A percentile compares a stretch with the other conserved stretches of the same genome.
Evolutionary conservation across 1,284 basidiomycete species (phyloP).

Genomic region (Tetrapyrgos nigripes): DNA sequence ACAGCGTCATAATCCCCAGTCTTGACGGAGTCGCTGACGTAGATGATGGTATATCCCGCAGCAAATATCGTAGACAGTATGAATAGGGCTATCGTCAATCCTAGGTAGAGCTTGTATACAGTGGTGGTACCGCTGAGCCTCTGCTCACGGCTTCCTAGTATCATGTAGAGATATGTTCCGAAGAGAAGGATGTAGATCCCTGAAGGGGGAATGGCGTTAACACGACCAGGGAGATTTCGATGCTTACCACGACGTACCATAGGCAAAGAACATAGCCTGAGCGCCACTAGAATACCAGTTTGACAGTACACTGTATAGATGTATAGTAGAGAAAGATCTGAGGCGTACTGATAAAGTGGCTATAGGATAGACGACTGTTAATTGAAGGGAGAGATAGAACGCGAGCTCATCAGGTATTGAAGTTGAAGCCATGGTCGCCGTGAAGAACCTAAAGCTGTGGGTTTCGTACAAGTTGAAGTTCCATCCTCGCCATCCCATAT

Average conservation of each 20-base stretch:
- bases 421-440: neutral
- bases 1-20: neutral
- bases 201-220: neutral
- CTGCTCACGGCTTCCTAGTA: neutral
- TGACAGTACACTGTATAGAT: neutral
- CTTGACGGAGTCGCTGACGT: neutral
- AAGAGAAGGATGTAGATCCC: conserved; percentile 2
- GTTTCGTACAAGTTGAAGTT: no score
- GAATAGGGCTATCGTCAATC: neutral
- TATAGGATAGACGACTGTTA: neutral
- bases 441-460: neutral
- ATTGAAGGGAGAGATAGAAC: neutral
- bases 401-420: neutral
- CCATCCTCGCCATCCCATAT: neutral
- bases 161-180: neutral
- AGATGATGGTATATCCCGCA: neutral
- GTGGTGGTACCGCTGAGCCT: neutral
- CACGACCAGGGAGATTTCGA: neutral
- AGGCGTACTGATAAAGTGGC: conserved; percentile 1
- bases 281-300: neutral
- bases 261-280: conserved; percentile 2
- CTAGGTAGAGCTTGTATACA: conserved; percentile 1
- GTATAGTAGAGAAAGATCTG: neutral
- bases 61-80: neutral
- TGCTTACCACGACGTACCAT: neutral